Conservation (phyloP, 345 rosid genomes). For the Adansonia digitata region DNA sequence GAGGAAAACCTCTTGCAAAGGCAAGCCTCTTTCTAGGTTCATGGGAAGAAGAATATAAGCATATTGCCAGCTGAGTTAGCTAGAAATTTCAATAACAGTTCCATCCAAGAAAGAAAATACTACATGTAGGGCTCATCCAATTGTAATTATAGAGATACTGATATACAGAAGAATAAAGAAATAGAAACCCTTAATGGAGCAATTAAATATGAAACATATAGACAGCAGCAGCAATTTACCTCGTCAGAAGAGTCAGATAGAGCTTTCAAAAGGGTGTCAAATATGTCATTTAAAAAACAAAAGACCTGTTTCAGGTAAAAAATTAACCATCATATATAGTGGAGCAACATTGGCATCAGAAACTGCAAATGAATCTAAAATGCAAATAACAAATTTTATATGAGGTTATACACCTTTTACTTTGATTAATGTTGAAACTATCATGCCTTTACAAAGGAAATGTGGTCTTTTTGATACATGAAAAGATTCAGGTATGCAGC, state of each 20-base stretch:
- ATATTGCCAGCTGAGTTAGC: not conserved
- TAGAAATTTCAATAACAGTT: constrained; percentile 1
- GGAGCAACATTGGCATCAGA: not conserved
- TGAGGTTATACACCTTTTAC: not conserved
- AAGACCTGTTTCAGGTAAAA: constrained; percentile 58
- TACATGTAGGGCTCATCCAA: not conserved
- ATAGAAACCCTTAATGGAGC: not conserved
- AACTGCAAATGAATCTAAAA: not conserved
- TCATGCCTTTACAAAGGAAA: not conserved
- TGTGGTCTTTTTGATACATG: not conserved
- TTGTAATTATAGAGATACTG: not conserved
- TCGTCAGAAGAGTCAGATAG: constrained; percentile 87
- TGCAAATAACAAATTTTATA: constrained; percentile 7
- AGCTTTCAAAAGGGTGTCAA: constrained; percentile 83
- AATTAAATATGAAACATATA: not conserved
- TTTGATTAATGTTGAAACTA: not conserved
- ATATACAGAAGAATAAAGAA: not conserved
- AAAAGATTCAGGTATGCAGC: constrained; percentile 3
- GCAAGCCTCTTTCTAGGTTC: not conserved
- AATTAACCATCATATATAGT: not conserved
- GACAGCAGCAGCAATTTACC: constrained; percentile 37
- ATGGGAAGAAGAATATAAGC: not conserved
- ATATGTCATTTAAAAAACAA: constrained; percentile 68
- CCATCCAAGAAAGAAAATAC: not conserved
- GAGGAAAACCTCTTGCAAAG: not conserved